Evolutionary conservation across 2,329 filamentous ascomycete species (phyloP), one percentile per base, ranked within the genome.

Genomic region (Colletotrichum camelliae): DNA sequence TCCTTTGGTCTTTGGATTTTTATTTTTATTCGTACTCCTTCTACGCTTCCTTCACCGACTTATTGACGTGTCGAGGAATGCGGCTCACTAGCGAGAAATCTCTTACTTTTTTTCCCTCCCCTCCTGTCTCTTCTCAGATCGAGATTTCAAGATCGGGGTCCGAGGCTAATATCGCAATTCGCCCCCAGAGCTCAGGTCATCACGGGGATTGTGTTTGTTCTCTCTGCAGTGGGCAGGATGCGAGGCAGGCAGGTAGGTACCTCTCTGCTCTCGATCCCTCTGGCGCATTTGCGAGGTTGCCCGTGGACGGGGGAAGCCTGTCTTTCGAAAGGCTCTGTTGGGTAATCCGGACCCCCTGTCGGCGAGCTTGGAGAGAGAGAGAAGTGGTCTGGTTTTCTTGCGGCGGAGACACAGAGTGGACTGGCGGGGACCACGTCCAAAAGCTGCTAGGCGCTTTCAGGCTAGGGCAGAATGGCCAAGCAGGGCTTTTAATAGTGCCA

Each of bases 121-220:
- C 55, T 70, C 24, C 35, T 67, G 18, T 52, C 15, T 52, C n/a
- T 9, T 52, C 15, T 24, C 64, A 39, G 70, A 69, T 76, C 74
- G 70, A 76, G 74, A 76, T 73, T 73, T 15, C 62, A 13, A 73
- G 66, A 76, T 76, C 74, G 66, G 60, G 60, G 67, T 67, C 60
- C 37, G 37, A 71, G 65, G 64, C 68, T 74, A 65, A 70, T 67
- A 75, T 70, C 52, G 61, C 61, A 52, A 43, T 31, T 52, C 35
- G 31, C 65, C 60, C 21, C 60, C 35, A 64, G n/a, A 64, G 21
- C 33, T 39, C 37, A 55, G 27, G 48, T 39, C 52, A 69, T 71
- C 69, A 72, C 69, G 52, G 31, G 61, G 35, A 64, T 39, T 64
- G 35, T 24, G 29, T 24, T 43, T 39, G 13, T 29, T 58, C 39